Percentiles rank a stretch among this genome's conserved stretches.
Conservation (phyloP, 2,329 filamentous ascomycete genomes). For the Botrytis byssoidea region DNA sequence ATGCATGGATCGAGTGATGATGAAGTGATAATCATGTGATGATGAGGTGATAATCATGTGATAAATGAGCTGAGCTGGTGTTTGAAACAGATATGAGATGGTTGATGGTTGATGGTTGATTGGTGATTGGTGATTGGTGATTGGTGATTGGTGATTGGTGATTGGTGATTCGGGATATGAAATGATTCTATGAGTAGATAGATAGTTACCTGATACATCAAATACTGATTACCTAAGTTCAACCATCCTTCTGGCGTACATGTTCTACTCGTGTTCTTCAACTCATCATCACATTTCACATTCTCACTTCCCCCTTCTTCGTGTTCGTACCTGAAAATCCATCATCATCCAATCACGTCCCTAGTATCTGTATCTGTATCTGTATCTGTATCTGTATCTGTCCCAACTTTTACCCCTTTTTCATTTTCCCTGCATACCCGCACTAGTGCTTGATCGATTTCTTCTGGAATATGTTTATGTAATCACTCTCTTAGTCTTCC, state of each 20-base stretch:
- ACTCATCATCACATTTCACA: not conserved
- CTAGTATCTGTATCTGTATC: not conserved
- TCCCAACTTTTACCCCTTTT: not conserved
- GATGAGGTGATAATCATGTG: too few species aligned
- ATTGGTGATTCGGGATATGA: too few species aligned
- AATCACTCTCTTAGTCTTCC: not conserved
- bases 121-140: not conserved
- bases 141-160: too few species aligned
- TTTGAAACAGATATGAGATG: not conserved
- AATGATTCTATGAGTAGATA: too few species aligned
- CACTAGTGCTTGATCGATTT: not conserved
- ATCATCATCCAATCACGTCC: not conserved
- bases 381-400: too few species aligned
- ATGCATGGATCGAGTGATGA: not conserved
- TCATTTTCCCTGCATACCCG: not conserved
- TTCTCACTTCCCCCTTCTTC: not conserved
- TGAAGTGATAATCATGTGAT: too few species aligned
- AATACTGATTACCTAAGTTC: not conserved
- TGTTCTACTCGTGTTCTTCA: not conserved
- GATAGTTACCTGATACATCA: too few species aligned
- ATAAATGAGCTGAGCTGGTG: not conserved
- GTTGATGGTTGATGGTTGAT: too few species aligned
- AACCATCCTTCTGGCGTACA: too few species aligned
- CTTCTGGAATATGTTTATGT: not conserved
- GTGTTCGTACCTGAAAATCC: conserved; percentile 9